A percentile compares a stretch with the other conserved stretches of the same genome.
These are phyloP conservation scores for Pyrenophora tritici-repentis DNA, from an alignment of 2,329 filamentous ascomycete genomes.

Conservation along the genomic window DNA sequence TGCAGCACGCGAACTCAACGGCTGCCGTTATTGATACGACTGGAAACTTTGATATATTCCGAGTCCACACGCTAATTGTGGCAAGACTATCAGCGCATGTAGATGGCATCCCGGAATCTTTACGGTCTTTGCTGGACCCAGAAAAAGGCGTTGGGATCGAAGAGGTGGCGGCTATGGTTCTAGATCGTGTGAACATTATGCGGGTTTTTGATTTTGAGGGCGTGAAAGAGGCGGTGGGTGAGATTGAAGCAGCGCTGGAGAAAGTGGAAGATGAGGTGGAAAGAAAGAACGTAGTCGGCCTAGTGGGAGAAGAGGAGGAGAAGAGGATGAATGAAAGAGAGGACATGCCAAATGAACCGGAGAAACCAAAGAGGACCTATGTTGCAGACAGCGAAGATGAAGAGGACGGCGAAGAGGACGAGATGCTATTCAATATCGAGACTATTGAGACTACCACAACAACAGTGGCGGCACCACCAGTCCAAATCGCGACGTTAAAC, in stretches of 20 bases:
- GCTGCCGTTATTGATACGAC: slow-evolving; percentile 55
- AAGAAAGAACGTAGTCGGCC: too few relatives aligned
- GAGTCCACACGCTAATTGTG: slow-evolving; percentile 43
- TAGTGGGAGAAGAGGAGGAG: slow-evolving; percentile 26
- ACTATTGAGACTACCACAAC: background rate
- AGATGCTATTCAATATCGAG: slow-evolving; percentile 46
- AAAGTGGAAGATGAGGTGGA: background rate
- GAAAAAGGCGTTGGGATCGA: slow-evolving; percentile 14
- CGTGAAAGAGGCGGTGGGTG: slow-evolving; percentile 52
- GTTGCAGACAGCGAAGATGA: slow-evolving; percentile 46
- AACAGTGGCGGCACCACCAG: background rate
- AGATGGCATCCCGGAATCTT: background rate
- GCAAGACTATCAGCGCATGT: slow-evolving; percentile 21
- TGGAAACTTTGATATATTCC: slow-evolving; percentile 52
- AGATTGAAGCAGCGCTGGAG: slow-evolving; percentile 49
- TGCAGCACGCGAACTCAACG: slow-evolving; percentile 27
- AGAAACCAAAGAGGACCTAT: slow-evolving; percentile 24
- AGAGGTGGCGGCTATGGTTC: slow-evolving; percentile 40
- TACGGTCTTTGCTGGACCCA: background rate
- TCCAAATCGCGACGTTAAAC: background rate
- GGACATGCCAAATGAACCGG: background rate
- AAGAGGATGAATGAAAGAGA: slow-evolving; percentile 2
- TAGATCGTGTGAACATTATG: slow-evolving; percentile 56
- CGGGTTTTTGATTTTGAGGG: slow-evolving; percentile 58
- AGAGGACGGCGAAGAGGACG: slow-evolving; percentile 46